These are phyloP conservation scores for Acer saccharum DNA, from an alignment of 345 rosid species.

Conservation along the genomic window DNA sequence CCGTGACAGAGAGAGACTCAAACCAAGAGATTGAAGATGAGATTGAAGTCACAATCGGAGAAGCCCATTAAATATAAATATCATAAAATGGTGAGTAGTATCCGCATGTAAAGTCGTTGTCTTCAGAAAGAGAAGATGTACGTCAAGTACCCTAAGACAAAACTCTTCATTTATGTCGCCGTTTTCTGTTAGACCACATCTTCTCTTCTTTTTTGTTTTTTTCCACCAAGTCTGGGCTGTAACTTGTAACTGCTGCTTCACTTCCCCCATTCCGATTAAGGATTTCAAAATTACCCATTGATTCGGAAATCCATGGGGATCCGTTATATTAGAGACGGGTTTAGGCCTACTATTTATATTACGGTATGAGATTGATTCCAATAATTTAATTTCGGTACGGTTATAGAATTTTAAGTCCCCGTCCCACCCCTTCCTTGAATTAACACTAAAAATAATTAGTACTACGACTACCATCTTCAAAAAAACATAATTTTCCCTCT, in stretches of 20 bases:
- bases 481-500: no score
- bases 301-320: no score
- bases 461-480: no score
- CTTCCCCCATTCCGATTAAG: not conserved
- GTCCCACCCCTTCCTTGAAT: no score
- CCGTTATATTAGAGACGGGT: no score
- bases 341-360: no score
- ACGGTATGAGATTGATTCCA: no score
- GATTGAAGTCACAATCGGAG: constrained; percentile 20
- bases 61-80: not conserved
- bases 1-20: constrained; percentile 14
- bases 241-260: not conserved
- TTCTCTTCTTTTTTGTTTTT: no score
- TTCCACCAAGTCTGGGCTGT: not conserved
- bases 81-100: not conserved
- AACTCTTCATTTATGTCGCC: not conserved
- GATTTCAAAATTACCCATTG: not conserved
- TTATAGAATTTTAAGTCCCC: no score
- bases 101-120: not conserved
- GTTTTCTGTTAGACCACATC: not conserved
- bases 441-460: no score
- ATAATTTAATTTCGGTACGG: no score
- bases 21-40: not conserved
- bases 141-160: not conserved
- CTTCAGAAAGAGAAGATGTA: no score